Base-by-base conservation (phyloP, 495 filamentous ascomycete genomes). In the Viridothelium virens region DNA sequence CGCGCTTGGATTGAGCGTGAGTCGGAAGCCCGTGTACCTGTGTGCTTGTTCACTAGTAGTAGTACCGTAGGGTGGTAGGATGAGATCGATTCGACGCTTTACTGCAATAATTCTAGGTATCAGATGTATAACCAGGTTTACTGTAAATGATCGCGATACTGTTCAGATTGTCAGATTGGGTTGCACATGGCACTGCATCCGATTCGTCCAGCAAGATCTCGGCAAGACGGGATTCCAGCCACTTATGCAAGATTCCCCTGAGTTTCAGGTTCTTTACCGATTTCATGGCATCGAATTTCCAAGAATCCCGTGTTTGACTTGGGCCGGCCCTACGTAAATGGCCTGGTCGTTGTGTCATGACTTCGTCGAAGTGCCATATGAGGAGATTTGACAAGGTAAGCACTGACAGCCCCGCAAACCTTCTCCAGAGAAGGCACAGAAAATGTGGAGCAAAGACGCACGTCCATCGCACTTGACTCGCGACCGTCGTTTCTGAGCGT, bases 171-270 rank as follows among this genome's bases (percentile, higher is more conserved):
- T 36, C 3, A 59, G 53, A 59, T 59, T 33, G 53, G 53, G 53
- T 25, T 53, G 48, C 5, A 33, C 18, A 14, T 59, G 53, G 53
- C 53, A 59, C 3, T 59, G 53, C 7, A 59, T 36, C 53, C 53
- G 11, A 59, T 59, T 59, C 14, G 53, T 7, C 53, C 3, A 14
- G 18, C 25, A 18, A 59, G 6, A 34, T 36, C 31, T 4, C 53
- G 12, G 11, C 10, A 11, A 59, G 53, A 5, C 53, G 36, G 53
- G 53, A 10, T 7, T 59, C 18, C 53, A 11, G 53, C 53, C 53
- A 59, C 53, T 59, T 4, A 59, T 59, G 53, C 53, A 59, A 59
- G 53, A 59, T 59, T 59, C 53, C 53, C 53, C 53, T 59, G 53
- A 59, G 18, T 34, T 33, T 59, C 10, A 18, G 25, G 31, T 36